These are phyloP conservation scores for Solanum chiquidenum DNA, from an alignment of 257 asterid genomes.

Conservation along the genomic window DNA sequence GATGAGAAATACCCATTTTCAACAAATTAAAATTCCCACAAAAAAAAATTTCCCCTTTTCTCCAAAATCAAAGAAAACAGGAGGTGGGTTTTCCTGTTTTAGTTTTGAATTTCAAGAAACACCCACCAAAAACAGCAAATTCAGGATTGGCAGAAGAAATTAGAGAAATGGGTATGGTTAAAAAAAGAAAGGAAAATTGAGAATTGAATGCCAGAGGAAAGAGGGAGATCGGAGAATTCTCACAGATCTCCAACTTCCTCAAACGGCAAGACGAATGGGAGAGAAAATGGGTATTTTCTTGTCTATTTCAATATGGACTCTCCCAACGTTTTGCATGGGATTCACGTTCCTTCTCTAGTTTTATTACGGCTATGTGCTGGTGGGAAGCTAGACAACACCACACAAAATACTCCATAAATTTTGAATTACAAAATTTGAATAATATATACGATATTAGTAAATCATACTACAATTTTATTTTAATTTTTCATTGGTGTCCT, in stretches of 20 bases:
- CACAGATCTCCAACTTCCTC: constrained; percentile 14
- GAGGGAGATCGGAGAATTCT: constrained; percentile 8
- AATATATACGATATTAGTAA: background rate
- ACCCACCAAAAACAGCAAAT: background rate
- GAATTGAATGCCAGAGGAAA: background rate
- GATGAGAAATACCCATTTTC: constrained; percentile 49
- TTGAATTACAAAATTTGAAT: background rate
- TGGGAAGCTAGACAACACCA: background rate
- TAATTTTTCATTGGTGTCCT: background rate
- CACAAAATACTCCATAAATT: background rate
- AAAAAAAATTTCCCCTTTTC: background rate
- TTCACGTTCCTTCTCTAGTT: background rate
- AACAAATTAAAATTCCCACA: background rate
- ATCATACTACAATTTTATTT: background rate
- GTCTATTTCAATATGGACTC: background rate
- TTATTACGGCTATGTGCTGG: background rate
- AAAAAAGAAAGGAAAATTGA: background rate
- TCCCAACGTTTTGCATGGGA: constrained; percentile 1
- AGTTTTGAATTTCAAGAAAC: background rate
- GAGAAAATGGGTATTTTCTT: background rate
- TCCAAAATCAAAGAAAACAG: background rate
- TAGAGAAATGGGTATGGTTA: background rate
- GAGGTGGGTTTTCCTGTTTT: background rate
- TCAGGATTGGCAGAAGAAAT: background rate
- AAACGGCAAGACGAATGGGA: background rate